Evolutionary conservation across 192 early-diverging fungal genomes (phyloP), one percentile per base, ranked within the genome.

Genomic region (Thamnidium elegans): DNA sequence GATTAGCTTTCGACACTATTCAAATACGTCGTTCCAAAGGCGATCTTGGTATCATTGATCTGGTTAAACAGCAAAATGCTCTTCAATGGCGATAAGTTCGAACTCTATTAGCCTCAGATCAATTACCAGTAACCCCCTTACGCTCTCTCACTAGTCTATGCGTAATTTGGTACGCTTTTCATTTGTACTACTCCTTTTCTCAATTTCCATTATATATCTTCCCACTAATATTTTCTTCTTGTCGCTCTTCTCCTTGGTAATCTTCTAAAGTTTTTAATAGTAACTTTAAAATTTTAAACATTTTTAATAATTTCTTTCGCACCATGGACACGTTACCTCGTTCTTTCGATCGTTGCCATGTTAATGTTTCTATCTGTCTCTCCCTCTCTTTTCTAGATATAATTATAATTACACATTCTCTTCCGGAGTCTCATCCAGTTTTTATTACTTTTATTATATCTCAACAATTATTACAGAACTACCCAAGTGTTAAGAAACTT

Each of bases 61-160:
- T 32, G n/a, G 30, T 34, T n/a, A 15, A 34, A 6, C 30, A 56
- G 19, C 55, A 56, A n/a, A 8, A 7, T 7, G 55, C 34, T 39
- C 34, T 56, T n/a, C 55, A 56, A 56, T 17, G 21, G 10, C 55
- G 55, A 13, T 56, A 32, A 32, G 15, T 56, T 32, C 14, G 14
- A 13, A 1, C 44, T 45, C 44, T 45, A 45, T 4, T 45, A 13
- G 14, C 1, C 10, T 45, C 44, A 2, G 44, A 45, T 45, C 1
- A 45, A 13, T 45, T 4, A 9, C 14, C 44, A 15, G 14, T 15
- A 45, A 13, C 44, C 14, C 8, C 44, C 44, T 45, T 4, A 45
- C 14, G 44, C 8, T 9, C 8, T 13, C 44, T 39, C 9, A 6
- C 9, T 10, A 39, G 36, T 10, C 9, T 9, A 1, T 39, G 2